Evolutionary conservation across 495 filamentous ascomycete species (phyloP).

Genomic region (Trichoderma parareesei): DNA sequence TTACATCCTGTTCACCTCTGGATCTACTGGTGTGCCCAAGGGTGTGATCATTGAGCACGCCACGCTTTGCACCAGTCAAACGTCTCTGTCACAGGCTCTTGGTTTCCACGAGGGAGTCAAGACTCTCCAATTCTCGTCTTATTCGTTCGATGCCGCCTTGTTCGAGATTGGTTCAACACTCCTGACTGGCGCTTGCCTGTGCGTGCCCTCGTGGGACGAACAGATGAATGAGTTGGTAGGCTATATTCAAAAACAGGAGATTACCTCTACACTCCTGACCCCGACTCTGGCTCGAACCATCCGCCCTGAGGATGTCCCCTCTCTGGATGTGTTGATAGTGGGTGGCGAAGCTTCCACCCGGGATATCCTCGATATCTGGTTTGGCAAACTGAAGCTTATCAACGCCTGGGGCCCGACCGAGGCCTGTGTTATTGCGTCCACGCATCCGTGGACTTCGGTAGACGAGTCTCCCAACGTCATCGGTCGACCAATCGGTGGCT

Average conservation of each 20-base stretch:
- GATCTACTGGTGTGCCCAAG: not conserved
- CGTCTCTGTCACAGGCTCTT: slow-evolving; percentile 46
- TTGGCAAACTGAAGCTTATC: slow-evolving; percentile 16
- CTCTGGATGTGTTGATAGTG: not conserved
- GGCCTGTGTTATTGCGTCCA: not conserved
- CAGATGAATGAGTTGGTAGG: not conserved
- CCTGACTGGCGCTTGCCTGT: slow-evolving; percentile 47
- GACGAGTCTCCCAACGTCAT: slow-evolving; percentile 29
- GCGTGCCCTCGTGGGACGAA: slow-evolving; percentile 37
- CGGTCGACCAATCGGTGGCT: slow-evolving; percentile 34
- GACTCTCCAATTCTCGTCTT: slow-evolving; percentile 48
- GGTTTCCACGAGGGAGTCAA: slow-evolving; percentile 40
- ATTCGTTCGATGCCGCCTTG: slow-evolving; percentile 48
- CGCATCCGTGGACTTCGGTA: not conserved
- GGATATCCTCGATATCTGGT: slow-evolving; percentile 1
- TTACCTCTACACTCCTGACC: not conserved
- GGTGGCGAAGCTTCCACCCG: slow-evolving; percentile 3
- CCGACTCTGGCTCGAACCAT: not conserved
- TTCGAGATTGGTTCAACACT: slow-evolving; percentile 43
- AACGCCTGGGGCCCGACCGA: slow-evolving; percentile 13
- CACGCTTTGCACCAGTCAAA: slow-evolving; percentile 18
- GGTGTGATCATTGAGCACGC: slow-evolving; percentile 9
- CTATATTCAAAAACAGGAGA: not conserved
- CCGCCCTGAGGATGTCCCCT: slow-evolving; percentile 4
- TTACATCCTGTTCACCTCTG: slow-evolving; percentile 3